Evolutionary conservation across 768 basidiomycete genomes (phyloP).

Genomic region (Kondoa subrosea): DNA sequence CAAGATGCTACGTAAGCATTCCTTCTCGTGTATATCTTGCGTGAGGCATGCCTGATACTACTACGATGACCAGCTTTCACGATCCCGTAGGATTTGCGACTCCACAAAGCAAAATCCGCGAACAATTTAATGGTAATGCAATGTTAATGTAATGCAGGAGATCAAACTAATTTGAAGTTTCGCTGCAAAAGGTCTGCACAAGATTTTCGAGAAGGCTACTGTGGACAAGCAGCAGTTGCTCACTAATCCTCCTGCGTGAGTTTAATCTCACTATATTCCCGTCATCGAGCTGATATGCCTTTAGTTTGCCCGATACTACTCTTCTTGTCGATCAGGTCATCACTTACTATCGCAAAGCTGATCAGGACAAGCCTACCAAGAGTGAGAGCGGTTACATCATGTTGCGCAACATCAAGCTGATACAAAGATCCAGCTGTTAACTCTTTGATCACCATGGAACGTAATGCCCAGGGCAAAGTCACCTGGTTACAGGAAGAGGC

Average conservation of each 20-base stretch:
- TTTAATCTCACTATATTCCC: too few species aligned
- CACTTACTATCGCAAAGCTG: conserved; percentile 4
- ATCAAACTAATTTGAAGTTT: not conserved
- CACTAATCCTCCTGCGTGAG: not conserved
- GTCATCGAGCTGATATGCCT: not conserved
- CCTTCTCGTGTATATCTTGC: too few species aligned
- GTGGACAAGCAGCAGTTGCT: not conserved
- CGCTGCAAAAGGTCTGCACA: not conserved
- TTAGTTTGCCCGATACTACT: conserved; percentile 2
- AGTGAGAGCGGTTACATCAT: too few species aligned
- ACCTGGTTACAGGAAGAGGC: not conserved
- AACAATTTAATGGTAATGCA: not conserved
- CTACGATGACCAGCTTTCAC: not conserved
- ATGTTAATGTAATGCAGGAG: not conserved
- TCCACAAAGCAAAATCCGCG: not conserved
- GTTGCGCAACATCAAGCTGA: too few species aligned
- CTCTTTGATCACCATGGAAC: conserved; percentile 3
- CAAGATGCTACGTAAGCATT: not conserved
- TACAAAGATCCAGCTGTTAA: not conserved
- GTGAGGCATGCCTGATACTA: too few species aligned
- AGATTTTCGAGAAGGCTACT: not conserved
- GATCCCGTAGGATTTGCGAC: not conserved
- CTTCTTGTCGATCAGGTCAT: conserved; percentile 6
- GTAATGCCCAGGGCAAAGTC: not conserved
- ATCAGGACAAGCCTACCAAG: not conserved